These are phyloP conservation scores for Solanum arcanum DNA, from an alignment of 257 asterid species.

Conservation along the genomic window DNA sequence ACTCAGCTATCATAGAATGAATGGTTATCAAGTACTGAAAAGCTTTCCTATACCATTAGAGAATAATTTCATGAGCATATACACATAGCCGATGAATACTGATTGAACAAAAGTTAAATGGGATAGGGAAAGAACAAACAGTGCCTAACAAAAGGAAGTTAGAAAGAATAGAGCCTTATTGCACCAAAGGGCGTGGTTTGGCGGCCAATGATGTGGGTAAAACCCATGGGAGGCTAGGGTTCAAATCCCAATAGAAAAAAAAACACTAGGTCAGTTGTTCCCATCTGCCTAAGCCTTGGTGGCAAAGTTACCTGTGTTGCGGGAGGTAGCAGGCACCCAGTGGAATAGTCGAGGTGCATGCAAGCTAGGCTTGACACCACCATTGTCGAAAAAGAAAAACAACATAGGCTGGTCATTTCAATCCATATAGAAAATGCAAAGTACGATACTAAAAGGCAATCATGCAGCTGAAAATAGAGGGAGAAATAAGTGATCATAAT, in stretches of 20 bases:
- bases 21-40: not conserved
- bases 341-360: not conserved
- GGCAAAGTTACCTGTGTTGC: not conserved
- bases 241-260: not conserved
- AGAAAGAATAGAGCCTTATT: not conserved
- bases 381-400: not conserved
- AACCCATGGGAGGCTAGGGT: not conserved
- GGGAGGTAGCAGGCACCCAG: not conserved
- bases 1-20: not conserved
- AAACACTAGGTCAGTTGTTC: not conserved
- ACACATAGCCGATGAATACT: not conserved
- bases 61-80: not conserved
- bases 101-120: not conserved
- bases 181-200: not conserved
- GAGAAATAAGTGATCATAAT: not conserved
- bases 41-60: not conserved
- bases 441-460: not conserved
- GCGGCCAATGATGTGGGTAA: not conserved
- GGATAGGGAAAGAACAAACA: not conserved
- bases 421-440: not conserved
- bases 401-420: not conserved
- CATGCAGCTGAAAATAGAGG: not conserved
- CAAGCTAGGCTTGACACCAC: not conserved
- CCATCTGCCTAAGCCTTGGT: not conserved
- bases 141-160: not conserved